Evolutionary conservation across 345 rosid genomes (phyloP), one percentile per base, ranked within the genome.

Genomic region (Gossypium australe): DNA sequence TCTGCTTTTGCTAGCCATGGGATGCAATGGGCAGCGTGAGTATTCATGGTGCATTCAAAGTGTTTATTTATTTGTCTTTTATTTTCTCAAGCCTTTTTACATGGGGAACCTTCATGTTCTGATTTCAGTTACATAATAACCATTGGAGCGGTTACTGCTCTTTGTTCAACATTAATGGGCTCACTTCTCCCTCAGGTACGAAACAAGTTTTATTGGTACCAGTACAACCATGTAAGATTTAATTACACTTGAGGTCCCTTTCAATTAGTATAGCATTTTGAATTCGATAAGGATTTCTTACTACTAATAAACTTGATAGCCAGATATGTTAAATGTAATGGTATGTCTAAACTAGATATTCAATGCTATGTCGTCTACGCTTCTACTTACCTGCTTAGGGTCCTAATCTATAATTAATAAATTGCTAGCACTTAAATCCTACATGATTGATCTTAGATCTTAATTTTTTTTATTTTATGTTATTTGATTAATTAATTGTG

Each of bases 1-100:
- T 87, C 99, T 60, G 99, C 99, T 76, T 95, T 95, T 80, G 82
- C 95, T 79, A 80, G 82, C 77, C 84, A 89, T 79, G 98, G 91
- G 78, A 93, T 95, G 99, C 92, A 89, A 47, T 95, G 99, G 99
- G 97, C 97, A 10, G 94, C 92, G 99, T 95, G 86, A 86, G 99
- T 83, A 48, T 80, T 57, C 71, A 68, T 48, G 22, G 51, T 67
- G 38, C 38, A 29, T 67, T 77, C 27, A 1, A 29, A 69, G 22
- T 34, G 57, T 9, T 43, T 8, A 34, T 57, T 24, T 5, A 12
- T 18, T 69, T 58, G 38, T 66, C 3, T 78, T 47, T 64, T 64
- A 18, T 73, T 20, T 69, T 55, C 52, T 65, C 43, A 43, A 24
- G 4, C 52, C 18, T 47, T 60, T 69, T 25, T 51, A 16, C 12